phyloP scores from a whole-genome alignment of 805 yeast species.

The Vanderwaltozyma polyspora region DNA sequence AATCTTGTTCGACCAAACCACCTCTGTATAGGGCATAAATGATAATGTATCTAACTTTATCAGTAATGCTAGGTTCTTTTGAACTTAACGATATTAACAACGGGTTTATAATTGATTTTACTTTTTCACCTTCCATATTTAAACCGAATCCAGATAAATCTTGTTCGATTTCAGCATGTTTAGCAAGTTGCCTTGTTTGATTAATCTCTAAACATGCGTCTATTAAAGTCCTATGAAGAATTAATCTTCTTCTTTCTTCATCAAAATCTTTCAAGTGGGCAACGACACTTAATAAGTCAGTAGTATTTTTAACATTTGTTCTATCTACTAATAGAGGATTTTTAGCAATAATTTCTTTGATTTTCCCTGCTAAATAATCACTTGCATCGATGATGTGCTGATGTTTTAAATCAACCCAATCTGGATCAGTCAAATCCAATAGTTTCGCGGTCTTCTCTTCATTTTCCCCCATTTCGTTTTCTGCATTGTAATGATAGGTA shows the following conservation, averaged over 20 bases:
- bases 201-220: slow-evolving; percentile 56
- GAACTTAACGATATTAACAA: slow-evolving; percentile 45
- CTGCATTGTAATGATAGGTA: slow-evolving; percentile 43
- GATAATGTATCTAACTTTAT: slow-evolving; percentile 64
- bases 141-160: slow-evolving; percentile 62
- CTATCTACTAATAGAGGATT: slow-evolving; percentile 70
- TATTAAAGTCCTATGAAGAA: slow-evolving; percentile 48
- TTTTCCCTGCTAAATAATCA: slow-evolving; percentile 44
- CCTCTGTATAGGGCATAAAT: slow-evolving; percentile 73
- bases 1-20: slow-evolving; percentile 67
- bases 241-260: slow-evolving; percentile 50
- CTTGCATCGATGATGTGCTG: slow-evolving; percentile 66
- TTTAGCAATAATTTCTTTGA: slow-evolving; percentile 55
- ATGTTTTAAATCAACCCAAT: slow-evolving; percentile 64
- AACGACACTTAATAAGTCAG: slow-evolving; percentile 66
- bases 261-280: slow-evolving; percentile 60
- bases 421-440: slow-evolving; percentile 46
- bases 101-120: slow-evolving; percentile 48
- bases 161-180: slow-evolving; percentile 79
- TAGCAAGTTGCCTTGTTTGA: slow-evolving; percentile 49
- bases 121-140: slow-evolving; percentile 54
- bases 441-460: slow-evolving; percentile 39
- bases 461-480: slow-evolving; percentile 38
- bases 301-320: slow-evolving; percentile 48
- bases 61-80: slow-evolving; percentile 41